Percentiles rank a stretch among this genome's conserved stretches.
Conservation (phyloP, 805 yeast species). For the Candida caryicola region DNA sequence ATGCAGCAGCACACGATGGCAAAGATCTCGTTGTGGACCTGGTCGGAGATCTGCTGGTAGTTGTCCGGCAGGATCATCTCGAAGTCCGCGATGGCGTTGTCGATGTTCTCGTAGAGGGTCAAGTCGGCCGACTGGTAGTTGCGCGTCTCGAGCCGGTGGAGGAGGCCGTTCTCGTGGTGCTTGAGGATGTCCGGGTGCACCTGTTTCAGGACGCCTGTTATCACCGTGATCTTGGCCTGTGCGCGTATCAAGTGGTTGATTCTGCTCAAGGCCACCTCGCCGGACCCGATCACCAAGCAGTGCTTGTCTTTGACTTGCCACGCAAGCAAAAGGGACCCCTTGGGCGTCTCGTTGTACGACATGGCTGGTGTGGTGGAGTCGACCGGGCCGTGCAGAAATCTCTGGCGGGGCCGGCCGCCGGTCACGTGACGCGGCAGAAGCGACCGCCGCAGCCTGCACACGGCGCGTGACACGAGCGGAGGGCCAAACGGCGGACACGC, state of each 20-base stretch:
- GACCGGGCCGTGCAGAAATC: no score
- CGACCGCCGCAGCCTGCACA: no score
- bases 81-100: conserved; percentile 14
- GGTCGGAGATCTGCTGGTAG: conserved; percentile 29
- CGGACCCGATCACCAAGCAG: conserved; percentile 74
- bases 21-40: conserved; percentile 43
- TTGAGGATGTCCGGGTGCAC: conserved; percentile 28
- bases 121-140: conserved; percentile 49
- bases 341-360: conserved; percentile 18
- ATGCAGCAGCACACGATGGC: conserved; percentile 72
- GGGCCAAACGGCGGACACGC: no score
- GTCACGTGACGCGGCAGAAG: no score
- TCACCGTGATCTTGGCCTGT: conserved; percentile 65
- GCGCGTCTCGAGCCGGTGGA: conserved; percentile 42
- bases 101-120: conserved; percentile 43
- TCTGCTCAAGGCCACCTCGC: conserved; percentile 73
- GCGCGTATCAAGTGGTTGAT: conserved; percentile 66
- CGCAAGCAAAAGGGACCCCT: conserved; percentile 64
- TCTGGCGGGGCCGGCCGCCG: no score
- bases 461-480: no score
- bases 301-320: conserved; percentile 68
- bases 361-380: no score
- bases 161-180: conserved; percentile 34
- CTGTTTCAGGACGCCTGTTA: conserved; percentile 39
- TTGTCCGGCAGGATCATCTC: conserved; percentile 18